Base-by-base conservation (phyloP, 768 basidiomycete genomes). In the Botryobasidium botryosum region DNA sequence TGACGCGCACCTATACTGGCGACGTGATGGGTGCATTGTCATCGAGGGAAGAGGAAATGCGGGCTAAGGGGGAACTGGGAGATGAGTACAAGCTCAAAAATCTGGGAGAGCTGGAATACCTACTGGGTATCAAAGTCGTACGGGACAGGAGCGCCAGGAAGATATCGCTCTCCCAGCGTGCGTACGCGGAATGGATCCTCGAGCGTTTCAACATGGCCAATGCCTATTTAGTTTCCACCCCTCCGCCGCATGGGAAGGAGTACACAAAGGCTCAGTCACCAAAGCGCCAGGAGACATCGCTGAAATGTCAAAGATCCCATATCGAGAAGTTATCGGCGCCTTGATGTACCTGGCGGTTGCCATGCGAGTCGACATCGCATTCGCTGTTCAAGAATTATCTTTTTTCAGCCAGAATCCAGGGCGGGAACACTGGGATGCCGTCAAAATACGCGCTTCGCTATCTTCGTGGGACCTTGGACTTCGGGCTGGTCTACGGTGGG, bases 361-460 rank as follows among this genome's bases (percentile, higher is more conserved):
- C 24, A 48, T 42, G 2, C 23, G 44, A 8, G 43, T 43, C 2
- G 47, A 48, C 29, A 35, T 46, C 32, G 26, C 47, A 25, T 48
- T 35, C 33, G 23, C 44, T 7, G 43, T 48, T 6, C n/a, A 32
- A 24, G 26, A 35, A 10, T 42, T 48, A 5, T 27, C 43, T 18
- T 49, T 38, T 4, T 44, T 43, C 48, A 18, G 17, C 26, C 40
- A 8, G 36, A 49, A 44, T 39, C 50, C 13, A 53, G 60, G 51
- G 27, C 32, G 1, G 50, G 48, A 6, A 20, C 50, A 51, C 32
- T 45, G 50, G 66, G 51, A 56, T 17, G 61, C 61, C 4, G 58
- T 61, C n/a, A 20, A 61, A 64, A 38, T 59, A 58, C 29, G 24
- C 42, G 13, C 20, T 40, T 18, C 7, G 43, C n/a, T 36, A 44